Base-by-base conservation (phyloP, 495 filamentous ascomycete species). In the Pyronema omphalodes region DNA sequence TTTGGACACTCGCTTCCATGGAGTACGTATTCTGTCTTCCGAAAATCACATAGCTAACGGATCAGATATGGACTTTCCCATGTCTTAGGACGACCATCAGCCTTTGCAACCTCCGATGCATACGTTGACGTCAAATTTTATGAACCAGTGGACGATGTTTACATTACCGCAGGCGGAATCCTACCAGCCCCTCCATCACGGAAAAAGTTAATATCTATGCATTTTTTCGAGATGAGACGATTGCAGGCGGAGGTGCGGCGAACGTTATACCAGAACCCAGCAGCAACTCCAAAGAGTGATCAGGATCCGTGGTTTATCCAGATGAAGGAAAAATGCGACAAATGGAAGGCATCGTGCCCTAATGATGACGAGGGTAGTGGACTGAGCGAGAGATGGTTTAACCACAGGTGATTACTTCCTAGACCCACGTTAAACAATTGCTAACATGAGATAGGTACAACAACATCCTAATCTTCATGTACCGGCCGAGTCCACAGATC, bases 201-300 rank as follows among this genome's bases (percentile, higher is more conserved):
- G 45, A 81, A 79, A 66, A 96, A 96, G 67, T 74, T 83, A 58
- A 79, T 93, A 15, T 79, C 84, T 7, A 87, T 94, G 54, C 88
- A 96, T 67, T 93, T 91, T 58, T 86, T 86, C 68, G 83, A 83
- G 62, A 94, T 96, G 88, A 76, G 86, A 52, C 67, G 91, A 34
- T 68, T 91, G 6, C 89, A 94, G 64, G 75, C 86, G 9, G 88
- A 96, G 67, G 88, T 89, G 43, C 73, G 88, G 43, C 76, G 85
- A 51, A 78, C 76, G 9, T 74, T 96, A 0, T 96, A 96, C 63
- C 76, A 86, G 53, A 82, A 81, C 59, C 86, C 84, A 66, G 73
- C 80, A 47, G 67, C 79, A 0, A 77, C 80, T 29, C 86, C 87
- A 1, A 75, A 72, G 34, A 73, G 81, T 64, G 85, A 93, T 57